These are phyloP conservation scores for Dactylellina drechsleri DNA, from an alignment of 2,329 filamentous ascomycete genomes.

Conservation along the genomic window DNA sequence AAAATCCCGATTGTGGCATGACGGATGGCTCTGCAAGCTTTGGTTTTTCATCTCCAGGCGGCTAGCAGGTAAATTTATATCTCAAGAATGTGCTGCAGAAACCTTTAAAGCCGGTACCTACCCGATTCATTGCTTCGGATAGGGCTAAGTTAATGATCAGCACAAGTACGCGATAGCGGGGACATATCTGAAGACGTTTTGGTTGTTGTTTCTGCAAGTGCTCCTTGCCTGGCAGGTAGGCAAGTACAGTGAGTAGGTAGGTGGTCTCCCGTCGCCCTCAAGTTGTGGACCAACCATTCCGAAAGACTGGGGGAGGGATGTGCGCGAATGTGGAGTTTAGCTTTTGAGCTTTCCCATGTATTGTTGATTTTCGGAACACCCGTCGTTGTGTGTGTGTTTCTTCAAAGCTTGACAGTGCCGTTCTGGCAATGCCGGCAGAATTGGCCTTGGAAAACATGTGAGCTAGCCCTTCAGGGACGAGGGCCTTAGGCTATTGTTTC, in stretches of 20 bases:
- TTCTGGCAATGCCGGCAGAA: slow-evolving; percentile 48
- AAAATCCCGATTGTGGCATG: background rate
- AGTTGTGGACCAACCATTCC: slow-evolving; percentile 14
- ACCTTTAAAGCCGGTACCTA: background rate
- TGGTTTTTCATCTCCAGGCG: background rate
- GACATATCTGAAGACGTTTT: slow-evolving; percentile 35
- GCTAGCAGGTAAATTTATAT: slow-evolving; percentile 20
- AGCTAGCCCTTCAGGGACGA: slow-evolving; percentile 37
- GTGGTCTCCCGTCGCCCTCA: too few relatives aligned
- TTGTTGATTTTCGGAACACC: slow-evolving; percentile 27
- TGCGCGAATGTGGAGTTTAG: slow-evolving; percentile 24
- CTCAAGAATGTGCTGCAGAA: slow-evolving; percentile 5
- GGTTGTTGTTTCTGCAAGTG: slow-evolving; percentile 17
- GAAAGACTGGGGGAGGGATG: slow-evolving; percentile 29
- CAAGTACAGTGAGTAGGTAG: background rate
- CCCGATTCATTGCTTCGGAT: slow-evolving; percentile 9
- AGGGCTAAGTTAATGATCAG: slow-evolving; percentile 26
- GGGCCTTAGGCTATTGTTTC: slow-evolving; percentile 42
- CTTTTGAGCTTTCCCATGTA: slow-evolving; percentile 19
- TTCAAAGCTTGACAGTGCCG: slow-evolving; percentile 29
- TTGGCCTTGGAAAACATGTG: slow-evolving; percentile 45
- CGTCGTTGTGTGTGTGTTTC: slow-evolving; percentile 10
- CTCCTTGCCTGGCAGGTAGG: slow-evolving; percentile 35
- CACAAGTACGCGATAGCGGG: slow-evolving; percentile 39
- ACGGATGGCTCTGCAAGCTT: background rate